Base-by-base conservation (phyloP, 192 early-diverging fungal species). In the Linnemannia schmuckeri region DNA sequence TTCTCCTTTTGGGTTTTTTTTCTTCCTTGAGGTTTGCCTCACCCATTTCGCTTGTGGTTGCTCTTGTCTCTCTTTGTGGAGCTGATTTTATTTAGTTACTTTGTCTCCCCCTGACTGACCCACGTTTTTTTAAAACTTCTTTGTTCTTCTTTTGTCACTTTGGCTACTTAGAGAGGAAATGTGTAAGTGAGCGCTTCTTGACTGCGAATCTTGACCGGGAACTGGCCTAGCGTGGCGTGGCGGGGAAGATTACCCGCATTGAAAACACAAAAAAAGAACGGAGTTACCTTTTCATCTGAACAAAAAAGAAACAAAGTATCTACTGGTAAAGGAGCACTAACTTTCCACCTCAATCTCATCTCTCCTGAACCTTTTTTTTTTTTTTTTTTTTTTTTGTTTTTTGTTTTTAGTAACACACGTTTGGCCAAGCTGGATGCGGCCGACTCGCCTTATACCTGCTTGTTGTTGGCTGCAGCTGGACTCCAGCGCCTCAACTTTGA, bases 391-490 rank as follows among this genome's bases (percentile, higher is more conserved):
- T 12, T 46, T 46, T 10, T 8, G 7, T 44, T 44, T 12, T 12
- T 42, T 30, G 9, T 70, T 24, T 17, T 96, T 90, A 91, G 97
- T n/a, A 95, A 97, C 81, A 99, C 98, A 38, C 90, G 97, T 24
- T 80, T 99, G 54, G 89, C 90, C 42, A 99, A 99, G 89, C 92
- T 99, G 27, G 97, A 98, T 81, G 95, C 92, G 68, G 78, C 84
- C n/a, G 87, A 93, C 71, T 89, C 90, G 18, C 92, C 92, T 33
- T 98, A 92, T 87, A 91, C 89, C 49, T 97, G 95, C 33, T 88
- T 99, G 72, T 87, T 99, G 40, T 90, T 99, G 54, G 97, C 98
- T 17, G 93, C 94, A 42, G 97, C 98, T 5, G 97, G 98, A 8
- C 88, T 99, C 75, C 81, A 89, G 57, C 94, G 98, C 12, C 79